phyloP scores from a whole-genome alignment of 2,329 filamentous ascomycete species.

The Thelonectria blattea region DNA sequence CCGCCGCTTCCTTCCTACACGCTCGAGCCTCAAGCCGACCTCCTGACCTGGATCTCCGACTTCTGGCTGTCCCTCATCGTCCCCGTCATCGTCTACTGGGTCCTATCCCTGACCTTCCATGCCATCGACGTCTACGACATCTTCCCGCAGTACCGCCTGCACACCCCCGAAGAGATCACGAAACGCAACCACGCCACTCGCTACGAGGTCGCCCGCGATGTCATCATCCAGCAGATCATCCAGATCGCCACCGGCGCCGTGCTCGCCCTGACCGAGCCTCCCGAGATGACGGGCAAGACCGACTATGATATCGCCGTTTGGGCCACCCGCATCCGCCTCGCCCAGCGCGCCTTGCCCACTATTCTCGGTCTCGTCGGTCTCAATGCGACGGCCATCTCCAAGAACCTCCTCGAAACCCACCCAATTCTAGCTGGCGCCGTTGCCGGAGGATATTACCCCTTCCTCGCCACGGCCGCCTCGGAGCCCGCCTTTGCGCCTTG shows the following conservation, averaged over 20 bases:
- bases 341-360: slow-evolving; percentile 77
- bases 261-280: slow-evolving; percentile 74
- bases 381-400: slow-evolving; percentile 76
- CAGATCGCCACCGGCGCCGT: slow-evolving; percentile 76
- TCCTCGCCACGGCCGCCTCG: slow-evolving; percentile 65
- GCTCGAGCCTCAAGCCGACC: slow-evolving; percentile 70
- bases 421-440: slow-evolving; percentile 77
- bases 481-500: slow-evolving; percentile 80
- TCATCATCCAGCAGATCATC: slow-evolving; percentile 88
- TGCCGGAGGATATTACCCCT: slow-evolving; percentile 81
- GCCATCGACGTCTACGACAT: slow-evolving; percentile 83
- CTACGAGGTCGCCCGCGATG: slow-evolving; percentile 87
- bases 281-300: slow-evolving; percentile 77
- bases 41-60: slow-evolving; percentile 82
- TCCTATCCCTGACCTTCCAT: slow-evolving; percentile 85
- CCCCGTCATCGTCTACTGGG: slow-evolving; percentile 88
- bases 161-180: slow-evolving; percentile 89
- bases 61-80: slow-evolving; percentile 76
- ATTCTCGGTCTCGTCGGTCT: slow-evolving; percentile 75
- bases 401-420: slow-evolving; percentile 73
- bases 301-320: slow-evolving; percentile 89
- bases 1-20: slow-evolving; percentile 88
- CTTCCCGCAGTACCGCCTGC: slow-evolving; percentile 89
- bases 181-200: slow-evolving; percentile 87
- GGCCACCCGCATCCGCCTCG: slow-evolving; percentile 81